phyloP scores from a whole-genome alignment of 352 stramenopile species.

The Phytophthora sp. region DNA sequence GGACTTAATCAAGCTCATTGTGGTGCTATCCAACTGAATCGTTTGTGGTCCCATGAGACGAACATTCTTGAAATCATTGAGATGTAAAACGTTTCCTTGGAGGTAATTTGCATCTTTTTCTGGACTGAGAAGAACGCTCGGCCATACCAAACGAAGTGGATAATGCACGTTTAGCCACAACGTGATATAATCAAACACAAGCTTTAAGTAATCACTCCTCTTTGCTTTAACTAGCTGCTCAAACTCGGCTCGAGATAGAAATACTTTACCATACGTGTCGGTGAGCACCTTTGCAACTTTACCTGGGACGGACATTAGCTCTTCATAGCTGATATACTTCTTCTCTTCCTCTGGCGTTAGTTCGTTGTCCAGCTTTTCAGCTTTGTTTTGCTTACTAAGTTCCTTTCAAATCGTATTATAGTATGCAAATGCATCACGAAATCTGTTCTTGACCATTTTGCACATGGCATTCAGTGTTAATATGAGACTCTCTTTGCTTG shows the following conservation, averaged over 20 bases:
- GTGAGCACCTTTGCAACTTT: background rate
- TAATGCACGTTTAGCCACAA: background rate
- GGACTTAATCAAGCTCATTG: background rate
- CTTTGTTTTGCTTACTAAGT: conserved; percentile 3
- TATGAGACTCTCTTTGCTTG: conserved; percentile 1
- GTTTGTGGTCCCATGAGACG: background rate
- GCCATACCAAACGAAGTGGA: conserved; percentile 2
- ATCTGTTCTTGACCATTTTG: conserved; percentile 3
- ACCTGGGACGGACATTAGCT: background rate
- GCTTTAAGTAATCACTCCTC: background rate
- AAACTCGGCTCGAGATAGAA: conserved; percentile 3
- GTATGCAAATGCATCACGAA: background rate
- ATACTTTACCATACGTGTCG: background rate
- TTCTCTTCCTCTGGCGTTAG: conserved; percentile 2
- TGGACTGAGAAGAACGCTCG: background rate
- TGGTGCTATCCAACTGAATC: background rate
- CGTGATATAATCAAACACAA: conserved; percentile 4
- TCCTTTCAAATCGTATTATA: conserved; percentile 1
- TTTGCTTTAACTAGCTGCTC: background rate
- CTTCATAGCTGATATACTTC: conserved; percentile 3
- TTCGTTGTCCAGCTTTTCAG: conserved; percentile 1
- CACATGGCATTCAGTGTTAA: background rate
- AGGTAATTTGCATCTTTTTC: background rate
- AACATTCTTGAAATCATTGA: conserved; percentile 4
- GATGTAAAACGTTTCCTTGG: background rate